phyloP scores from a whole-genome alignment of 176 grass and related monocot genomes.

The Carex scoparia region DNA sequence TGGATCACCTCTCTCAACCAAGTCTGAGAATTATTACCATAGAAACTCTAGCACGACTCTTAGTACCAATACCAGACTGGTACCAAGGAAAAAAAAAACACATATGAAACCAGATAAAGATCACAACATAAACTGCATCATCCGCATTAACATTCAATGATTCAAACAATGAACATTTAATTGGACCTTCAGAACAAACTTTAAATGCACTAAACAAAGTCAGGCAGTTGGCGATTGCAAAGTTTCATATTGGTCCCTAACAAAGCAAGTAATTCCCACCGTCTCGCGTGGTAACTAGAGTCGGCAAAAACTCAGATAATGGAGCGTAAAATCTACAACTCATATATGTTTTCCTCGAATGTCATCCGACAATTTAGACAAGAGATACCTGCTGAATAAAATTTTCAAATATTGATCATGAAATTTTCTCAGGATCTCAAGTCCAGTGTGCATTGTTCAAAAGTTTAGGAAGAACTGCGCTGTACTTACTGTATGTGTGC shows the following conservation, averaged over 20 bases:
- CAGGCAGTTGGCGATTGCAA: not conserved
- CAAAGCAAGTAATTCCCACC: not conserved
- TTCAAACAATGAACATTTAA: not conserved
- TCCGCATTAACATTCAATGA: not conserved
- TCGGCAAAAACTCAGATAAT: not conserved
- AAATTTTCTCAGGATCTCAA: not conserved
- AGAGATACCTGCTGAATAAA: not conserved
- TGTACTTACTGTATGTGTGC: not conserved
- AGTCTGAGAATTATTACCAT: not conserved
- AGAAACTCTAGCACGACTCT: not conserved
- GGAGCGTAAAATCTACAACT: not conserved
- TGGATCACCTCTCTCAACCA: not conserved
- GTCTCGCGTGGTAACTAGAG: not conserved
- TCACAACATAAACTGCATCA: not conserved
- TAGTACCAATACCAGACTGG: not conserved
- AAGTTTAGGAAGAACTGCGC: not conserved
- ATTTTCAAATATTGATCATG: not conserved
- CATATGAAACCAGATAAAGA: not conserved
- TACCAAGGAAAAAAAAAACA: not conserved
- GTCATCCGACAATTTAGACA: not conserved
- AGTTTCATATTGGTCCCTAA: not conserved
- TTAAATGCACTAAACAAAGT: constrained; percentile 2
- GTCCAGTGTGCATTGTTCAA: not conserved
- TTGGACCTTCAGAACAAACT: not conserved
- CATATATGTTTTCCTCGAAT: not conserved